These are phyloP conservation scores for Vaccinium corymbosum DNA, from an alignment of 148 eudicot species.

Conservation along the genomic window DNA sequence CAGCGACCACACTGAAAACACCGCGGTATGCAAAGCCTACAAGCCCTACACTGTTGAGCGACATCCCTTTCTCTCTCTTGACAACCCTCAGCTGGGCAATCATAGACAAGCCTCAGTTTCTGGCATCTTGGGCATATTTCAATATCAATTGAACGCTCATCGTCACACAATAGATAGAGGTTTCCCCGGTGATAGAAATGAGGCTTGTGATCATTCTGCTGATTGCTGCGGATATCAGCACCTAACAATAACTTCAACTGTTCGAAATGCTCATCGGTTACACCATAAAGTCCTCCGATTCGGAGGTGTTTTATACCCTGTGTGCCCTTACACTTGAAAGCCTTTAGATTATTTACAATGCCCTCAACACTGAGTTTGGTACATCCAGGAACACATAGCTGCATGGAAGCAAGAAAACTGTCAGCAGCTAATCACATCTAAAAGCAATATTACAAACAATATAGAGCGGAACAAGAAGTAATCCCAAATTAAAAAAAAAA, in stretches of 20 bases:
- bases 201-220: conserved; percentile 33
- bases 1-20: conserved; percentile 80
- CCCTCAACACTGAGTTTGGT: conserved; percentile 62
- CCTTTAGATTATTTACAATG: conserved; percentile 47
- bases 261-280: conserved; percentile 55
- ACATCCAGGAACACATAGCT: conserved; percentile 81
- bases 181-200: conserved; percentile 46
- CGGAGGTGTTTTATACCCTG: conserved; percentile 64
- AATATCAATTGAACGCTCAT: conserved; percentile 75
- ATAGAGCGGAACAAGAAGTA: not conserved
- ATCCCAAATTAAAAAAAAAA: not conserved
- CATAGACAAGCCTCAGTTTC: conserved; percentile 62
- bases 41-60: conserved; percentile 56
- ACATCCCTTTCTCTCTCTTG: conserved; percentile 33
- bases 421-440: conserved; percentile 7
- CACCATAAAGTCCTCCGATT: conserved; percentile 56
- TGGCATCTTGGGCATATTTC: conserved; percentile 78
- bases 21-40: conserved; percentile 63
- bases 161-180: conserved; percentile 44
- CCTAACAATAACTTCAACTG: conserved; percentile 58
- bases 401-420: conserved; percentile 25
- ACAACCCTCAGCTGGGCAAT: conserved; percentile 70
- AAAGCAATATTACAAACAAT: not conserved
- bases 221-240: conserved; percentile 14
- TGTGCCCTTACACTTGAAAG: conserved; percentile 36